Conservation (phyloP, 805 yeast genomes). For the Vanderwaltozyma verrucispora region DNA sequence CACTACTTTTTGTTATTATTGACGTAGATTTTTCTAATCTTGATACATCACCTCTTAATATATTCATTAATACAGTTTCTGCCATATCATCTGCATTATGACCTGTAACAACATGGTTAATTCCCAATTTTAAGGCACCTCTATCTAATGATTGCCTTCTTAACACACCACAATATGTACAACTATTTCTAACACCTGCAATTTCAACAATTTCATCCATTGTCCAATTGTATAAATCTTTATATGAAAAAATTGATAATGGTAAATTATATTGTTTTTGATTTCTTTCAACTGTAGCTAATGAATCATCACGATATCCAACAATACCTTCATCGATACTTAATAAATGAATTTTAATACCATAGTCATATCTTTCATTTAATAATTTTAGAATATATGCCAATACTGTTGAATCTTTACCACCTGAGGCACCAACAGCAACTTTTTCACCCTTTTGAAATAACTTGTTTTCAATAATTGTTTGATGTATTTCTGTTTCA, state of each 20-base stretch:
- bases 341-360: constrained; percentile 69
- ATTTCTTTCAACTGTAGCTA: constrained; percentile 93
- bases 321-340: constrained; percentile 95
- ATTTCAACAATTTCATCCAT: constrained; percentile 97
- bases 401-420: constrained; percentile 93
- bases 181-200: constrained; percentile 87
- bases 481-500: constrained; percentile 91
- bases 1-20: constrained; percentile 70
- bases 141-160: constrained; percentile 94
- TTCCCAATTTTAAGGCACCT: constrained; percentile 81
- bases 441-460: constrained; percentile 76
- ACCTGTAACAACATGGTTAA: constrained; percentile 90
- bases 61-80: constrained; percentile 91
- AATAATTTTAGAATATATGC: constrained; percentile 80
- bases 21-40: constrained; percentile 81
- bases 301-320: constrained; percentile 94
- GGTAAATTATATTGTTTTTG: constrained; percentile 77
- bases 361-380: constrained; percentile 82
- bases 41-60: constrained; percentile 92
- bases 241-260: constrained; percentile 70
- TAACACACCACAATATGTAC: constrained; percentile 97
- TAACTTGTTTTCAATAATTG: constrained; percentile 59
- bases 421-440: constrained; percentile 98
- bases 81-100: constrained; percentile 99
- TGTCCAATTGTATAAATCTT: constrained; percentile 90